A percentile compares a stretch with the other conserved stretches of the same genome.
Conservation (phyloP, 257 asterid genomes). For the Fraxinus cuspidata region DNA sequence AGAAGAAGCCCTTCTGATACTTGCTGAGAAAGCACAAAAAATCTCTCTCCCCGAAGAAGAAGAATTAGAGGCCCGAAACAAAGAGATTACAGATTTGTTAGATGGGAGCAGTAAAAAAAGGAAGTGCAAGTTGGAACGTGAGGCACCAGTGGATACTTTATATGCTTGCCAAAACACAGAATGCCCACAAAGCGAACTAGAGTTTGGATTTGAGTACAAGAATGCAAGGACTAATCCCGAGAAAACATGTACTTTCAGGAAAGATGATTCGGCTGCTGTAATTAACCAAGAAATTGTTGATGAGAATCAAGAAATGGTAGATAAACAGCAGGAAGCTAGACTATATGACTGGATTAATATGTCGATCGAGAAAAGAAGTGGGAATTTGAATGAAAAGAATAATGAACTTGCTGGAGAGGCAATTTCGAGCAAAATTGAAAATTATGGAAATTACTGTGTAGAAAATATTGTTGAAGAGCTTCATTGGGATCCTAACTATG, state of each 20-base stretch:
- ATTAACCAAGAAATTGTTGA: conserved; percentile 13
- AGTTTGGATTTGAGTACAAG: conserved; percentile 30
- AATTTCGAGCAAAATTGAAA: neutral
- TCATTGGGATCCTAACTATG: conserved; percentile 20
- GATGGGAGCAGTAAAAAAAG: conserved; percentile 36
- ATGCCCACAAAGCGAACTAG: conserved; percentile 24
- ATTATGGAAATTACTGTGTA: conserved; percentile 34
- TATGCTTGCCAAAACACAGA: conserved; percentile 19
- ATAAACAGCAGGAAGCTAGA: neutral
- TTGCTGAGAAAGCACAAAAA: conserved; percentile 29
- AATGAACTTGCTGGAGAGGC: conserved; percentile 15
- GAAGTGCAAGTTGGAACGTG: conserved; percentile 27
- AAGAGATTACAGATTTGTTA: neutral
- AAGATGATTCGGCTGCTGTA: neutral
- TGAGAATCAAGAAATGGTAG: neutral
- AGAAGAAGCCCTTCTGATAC: conserved; percentile 46
- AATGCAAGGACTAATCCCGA: conserved; percentile 35
- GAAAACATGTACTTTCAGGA: neutral
- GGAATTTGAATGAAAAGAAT: neutral
- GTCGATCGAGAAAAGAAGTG: conserved; percentile 12
- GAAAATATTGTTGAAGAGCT: conserved; percentile 26
- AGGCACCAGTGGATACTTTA: neutral
- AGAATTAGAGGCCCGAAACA: neutral
- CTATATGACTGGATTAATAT: conserved; percentile 31
- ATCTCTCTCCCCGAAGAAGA: conserved; percentile 28